Evolutionary conservation across 305 asterid species (phyloP), one percentile per base, ranked within the genome.

Genomic region (Fraxinus dipetala): DNA sequence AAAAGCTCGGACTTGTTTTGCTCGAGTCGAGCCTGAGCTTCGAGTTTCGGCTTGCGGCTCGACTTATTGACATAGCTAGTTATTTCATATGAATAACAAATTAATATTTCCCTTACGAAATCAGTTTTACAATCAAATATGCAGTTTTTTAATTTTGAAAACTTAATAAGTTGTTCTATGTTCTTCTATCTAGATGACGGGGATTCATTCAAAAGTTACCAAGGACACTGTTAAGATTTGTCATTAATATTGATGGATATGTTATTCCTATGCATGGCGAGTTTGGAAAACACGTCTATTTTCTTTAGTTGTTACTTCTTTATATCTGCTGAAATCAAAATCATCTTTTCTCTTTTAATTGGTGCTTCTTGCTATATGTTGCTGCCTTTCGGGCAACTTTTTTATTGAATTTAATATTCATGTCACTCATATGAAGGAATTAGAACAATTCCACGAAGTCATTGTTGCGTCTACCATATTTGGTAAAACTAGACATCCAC

Each of bases 301-400:
- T 43, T 45, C 3, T 32, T 54, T 75, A 24, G 32, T 75, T 81
- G 83, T 26, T 24, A 35, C 56, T 59, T 18, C 48, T 63, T 31
- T 51, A 13, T 77, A 31, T 79, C 63, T 36, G 65, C 20, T 77
- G 63, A 51, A 43, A 28, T 45, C 43, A 69, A 61, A 81, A 82
- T 79, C 69, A 28, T 9, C 69, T 20, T 76, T 38, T 74, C 32
- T 31, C 56, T 32, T 70, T 84, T 79, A 75, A 70, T 80, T 56
- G 70, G 78, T 81, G 81, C 76, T 84, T 84, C 80, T 87, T 63
- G 69, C 75, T 76, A 69, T 84, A 95, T 98, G 91, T 95, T 78
- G 98, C 98, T 87, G 98, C 98, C 76, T 95, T 95, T 85, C 88
- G 98, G 88, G 98, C 98, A 81, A 95, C 97, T 36, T 87, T 95